Evolutionary conservation across 164 flowering plant genomes (phyloP).

Genomic region (Stephania yunnanensis): DNA sequence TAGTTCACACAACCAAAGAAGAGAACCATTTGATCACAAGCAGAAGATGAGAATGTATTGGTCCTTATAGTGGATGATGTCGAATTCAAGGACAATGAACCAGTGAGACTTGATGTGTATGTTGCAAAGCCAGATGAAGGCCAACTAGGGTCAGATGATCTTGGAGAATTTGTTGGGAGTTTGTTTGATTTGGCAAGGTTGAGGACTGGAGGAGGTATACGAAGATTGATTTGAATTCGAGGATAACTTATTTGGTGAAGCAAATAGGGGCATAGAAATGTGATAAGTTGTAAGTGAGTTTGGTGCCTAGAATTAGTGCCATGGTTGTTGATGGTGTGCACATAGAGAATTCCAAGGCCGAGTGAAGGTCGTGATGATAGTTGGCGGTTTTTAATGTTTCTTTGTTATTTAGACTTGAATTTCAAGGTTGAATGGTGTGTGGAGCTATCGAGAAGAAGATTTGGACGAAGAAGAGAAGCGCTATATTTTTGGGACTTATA

Average conservation of each 20-base stretch:
- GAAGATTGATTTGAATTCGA: neutral
- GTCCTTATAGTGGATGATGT: constrained; percentile 4
- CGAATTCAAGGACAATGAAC: constrained; percentile 1
- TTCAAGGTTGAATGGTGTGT: no score
- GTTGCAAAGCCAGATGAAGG: constrained; percentile 4
- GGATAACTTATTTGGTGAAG: constrained; percentile 6
- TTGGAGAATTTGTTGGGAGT: constrained; percentile 13
- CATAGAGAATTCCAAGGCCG: constrained; percentile 3
- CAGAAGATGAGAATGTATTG: neutral
- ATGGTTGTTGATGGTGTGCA: neutral
- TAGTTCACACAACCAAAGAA: neutral
- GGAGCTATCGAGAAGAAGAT: no score
- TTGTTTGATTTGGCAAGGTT: constrained; percentile 2
- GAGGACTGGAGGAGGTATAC: neutral
- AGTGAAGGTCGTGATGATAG: neutral
- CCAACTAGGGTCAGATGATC: neutral
- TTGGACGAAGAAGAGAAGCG: no score
- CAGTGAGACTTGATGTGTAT: constrained; percentile 11
- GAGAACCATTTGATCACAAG: neutral
- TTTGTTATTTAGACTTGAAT: no score
- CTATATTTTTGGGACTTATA: no score
- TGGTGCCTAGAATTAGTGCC: constrained; percentile 7
- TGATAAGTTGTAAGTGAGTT: constrained; percentile 11
- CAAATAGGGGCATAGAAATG: constrained; percentile 11
- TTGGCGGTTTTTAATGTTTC: no score